Conservation (phyloP, 805 yeast species). For the Lipomyces chichibuensis region DNA sequence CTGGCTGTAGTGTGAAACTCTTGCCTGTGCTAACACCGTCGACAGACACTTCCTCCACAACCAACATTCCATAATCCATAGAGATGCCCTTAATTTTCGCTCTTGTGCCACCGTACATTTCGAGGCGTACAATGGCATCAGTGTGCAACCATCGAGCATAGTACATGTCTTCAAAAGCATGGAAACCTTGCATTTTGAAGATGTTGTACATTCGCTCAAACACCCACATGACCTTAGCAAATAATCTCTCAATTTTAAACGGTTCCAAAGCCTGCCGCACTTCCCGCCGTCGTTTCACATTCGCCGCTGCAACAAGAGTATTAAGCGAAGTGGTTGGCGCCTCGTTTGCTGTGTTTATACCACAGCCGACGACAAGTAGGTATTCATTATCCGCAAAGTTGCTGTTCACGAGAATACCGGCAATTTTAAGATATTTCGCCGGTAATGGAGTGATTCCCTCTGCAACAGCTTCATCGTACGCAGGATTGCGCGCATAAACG, state of each 20-base stretch:
- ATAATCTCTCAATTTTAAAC: conserved; percentile 52
- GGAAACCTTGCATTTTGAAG: conserved; percentile 68
- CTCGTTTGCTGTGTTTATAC: conserved; percentile 79
- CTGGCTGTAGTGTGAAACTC: conserved; percentile 80
- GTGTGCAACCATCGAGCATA: conserved; percentile 86
- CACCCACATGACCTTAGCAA: conserved; percentile 70
- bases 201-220: conserved; percentile 61
- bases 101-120: conserved; percentile 53
- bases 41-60: conserved; percentile 67
- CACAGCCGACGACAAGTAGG: conserved; percentile 79
- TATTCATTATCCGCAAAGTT: conserved; percentile 63
- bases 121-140: conserved; percentile 71
- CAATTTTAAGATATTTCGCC: conserved; percentile 62
- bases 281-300: conserved; percentile 51
- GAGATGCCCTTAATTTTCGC: conserved; percentile 83
- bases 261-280: conserved; percentile 54
- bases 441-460: conserved; percentile 38
- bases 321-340: conserved; percentile 93
- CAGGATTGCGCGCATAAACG: conserved; percentile 71
- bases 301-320: conserved; percentile 63
- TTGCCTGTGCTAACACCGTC: conserved; percentile 56
- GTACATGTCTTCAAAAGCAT: conserved; percentile 67
- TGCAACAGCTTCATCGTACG: conserved; percentile 33
- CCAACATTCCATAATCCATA: conserved; percentile 76
- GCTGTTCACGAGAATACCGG: conserved; percentile 84